Percentiles rank a stretch among this genome's conserved stretches.
Conservation (phyloP, 257 asterid species). For the Solanum sparsipilum region DNA sequence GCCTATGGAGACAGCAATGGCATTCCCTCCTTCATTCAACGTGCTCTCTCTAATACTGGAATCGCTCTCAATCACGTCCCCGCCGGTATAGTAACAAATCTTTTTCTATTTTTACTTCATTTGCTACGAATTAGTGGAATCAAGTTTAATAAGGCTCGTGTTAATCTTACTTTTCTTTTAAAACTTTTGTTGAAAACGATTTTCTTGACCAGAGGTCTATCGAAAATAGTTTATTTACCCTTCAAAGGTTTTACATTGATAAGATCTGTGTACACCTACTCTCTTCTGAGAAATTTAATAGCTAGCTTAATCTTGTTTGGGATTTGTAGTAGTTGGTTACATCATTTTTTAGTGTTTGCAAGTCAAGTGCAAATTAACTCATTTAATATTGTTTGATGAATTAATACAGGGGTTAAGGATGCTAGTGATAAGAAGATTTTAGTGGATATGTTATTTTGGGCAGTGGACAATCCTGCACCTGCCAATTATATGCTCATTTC, state of each 20-base stretch:
- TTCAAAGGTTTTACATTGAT: neutral
- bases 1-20: slow-evolving; percentile 70
- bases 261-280: neutral
- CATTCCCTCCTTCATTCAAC: slow-evolving; percentile 41
- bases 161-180: neutral
- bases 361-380: neutral
- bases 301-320: neutral
- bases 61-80: slow-evolving; percentile 83
- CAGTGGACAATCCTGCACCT: slow-evolving; percentile 60
- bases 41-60: slow-evolving; percentile 74
- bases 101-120: neutral
- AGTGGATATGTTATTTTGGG: slow-evolving; percentile 55
- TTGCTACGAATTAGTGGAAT: neutral
- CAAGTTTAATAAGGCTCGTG: neutral
- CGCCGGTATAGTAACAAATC: slow-evolving; percentile 38
- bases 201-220: neutral
- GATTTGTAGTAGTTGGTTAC: neutral
- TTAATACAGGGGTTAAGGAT: slow-evolving; percentile 34
- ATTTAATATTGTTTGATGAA: neutral
- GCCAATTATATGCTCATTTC: slow-evolving; percentile 49
- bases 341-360: neutral
- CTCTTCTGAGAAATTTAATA: neutral
- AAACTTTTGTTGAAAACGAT: neutral
- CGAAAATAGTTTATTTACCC: neutral
- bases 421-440: slow-evolving; percentile 43